These are phyloP conservation scores for Chrysopogon serrulatus DNA, from an alignment of 176 grass and related monocot species.

Conservation along the genomic window DNA sequence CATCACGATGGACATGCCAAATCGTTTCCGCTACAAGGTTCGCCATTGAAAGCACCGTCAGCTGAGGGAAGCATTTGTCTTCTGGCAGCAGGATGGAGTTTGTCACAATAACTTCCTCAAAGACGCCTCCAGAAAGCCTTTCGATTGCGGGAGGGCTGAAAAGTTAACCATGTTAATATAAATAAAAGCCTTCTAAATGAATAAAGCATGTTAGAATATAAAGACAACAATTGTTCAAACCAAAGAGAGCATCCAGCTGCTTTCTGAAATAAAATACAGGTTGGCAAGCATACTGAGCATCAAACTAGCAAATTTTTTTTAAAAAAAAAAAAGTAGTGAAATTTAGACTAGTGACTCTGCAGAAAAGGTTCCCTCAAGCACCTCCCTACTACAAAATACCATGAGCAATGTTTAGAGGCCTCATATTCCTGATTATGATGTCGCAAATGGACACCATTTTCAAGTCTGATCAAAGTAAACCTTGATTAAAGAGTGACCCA, in stretches of 20 bases:
- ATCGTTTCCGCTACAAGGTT: constrained; percentile 94
- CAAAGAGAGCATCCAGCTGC: neutral
- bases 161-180: constrained; percentile 3
- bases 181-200: neutral
- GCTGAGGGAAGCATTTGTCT: constrained; percentile 62
- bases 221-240: neutral
- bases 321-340: neutral
- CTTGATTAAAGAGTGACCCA: neutral
- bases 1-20: constrained; percentile 71
- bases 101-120: constrained; percentile 87
- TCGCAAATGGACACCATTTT: neutral
- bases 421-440: neutral
- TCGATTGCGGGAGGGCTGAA: constrained; percentile 82
- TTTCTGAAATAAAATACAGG: neutral
- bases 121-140: constrained; percentile 76
- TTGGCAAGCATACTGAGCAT: neutral
- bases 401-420: neutral
- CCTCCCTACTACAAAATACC: neutral
- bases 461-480: neutral
- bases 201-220: constrained; percentile 8
- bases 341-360: neutral
- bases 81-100: constrained; percentile 76
- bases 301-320: neutral
- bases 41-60: constrained; percentile 84
- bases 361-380: neutral